These are phyloP conservation scores for Leishmania amazonensis DNA, from an alignment of 208 protist genomes.

Conservation along the genomic window DNA sequence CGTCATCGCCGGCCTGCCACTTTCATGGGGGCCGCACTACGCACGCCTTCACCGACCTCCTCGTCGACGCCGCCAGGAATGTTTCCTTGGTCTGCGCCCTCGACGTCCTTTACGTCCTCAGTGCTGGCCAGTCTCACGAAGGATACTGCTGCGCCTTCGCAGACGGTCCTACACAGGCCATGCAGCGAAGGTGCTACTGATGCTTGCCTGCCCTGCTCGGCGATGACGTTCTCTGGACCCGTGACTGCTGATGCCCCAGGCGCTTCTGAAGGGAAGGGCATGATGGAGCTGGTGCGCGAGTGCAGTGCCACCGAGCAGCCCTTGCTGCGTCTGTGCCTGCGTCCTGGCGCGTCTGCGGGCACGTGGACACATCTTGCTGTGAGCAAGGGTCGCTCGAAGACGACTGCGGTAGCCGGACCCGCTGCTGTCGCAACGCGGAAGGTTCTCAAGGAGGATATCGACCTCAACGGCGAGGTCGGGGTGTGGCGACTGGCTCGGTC, in stretches of 20 bases:
- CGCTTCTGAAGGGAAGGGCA: neutral
- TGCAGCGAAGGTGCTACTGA: neutral
- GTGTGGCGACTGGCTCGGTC: constrained; percentile 47
- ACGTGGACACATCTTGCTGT: neutral
- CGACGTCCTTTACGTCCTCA: constrained; percentile 14
- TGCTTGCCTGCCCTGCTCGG: neutral
- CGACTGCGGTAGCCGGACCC: neutral
- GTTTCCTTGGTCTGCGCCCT: neutral
- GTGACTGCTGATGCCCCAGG: neutral
- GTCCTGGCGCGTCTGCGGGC: neutral
- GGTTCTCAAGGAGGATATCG: constrained; percentile 65
- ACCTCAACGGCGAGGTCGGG: constrained; percentile 49
- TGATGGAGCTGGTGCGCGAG: constrained; percentile 16
- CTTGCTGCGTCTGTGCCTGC: constrained; percentile 20
- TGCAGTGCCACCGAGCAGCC: constrained; percentile 24
- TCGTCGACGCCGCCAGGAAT: neutral
- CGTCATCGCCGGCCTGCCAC: constrained; percentile 11
- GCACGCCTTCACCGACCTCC: neutral
- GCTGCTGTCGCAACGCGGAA: constrained; percentile 7
- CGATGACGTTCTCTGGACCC: neutral
- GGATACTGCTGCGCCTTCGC: neutral
- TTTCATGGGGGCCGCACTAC: constrained; percentile 26
- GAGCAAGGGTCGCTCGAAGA: neutral
- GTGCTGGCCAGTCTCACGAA: constrained; percentile 16
- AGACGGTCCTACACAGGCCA: neutral